Evolutionary conservation across 768 basidiomycete genomes (phyloP).

Genomic region (Leucocoprinus birnbaumii): DNA sequence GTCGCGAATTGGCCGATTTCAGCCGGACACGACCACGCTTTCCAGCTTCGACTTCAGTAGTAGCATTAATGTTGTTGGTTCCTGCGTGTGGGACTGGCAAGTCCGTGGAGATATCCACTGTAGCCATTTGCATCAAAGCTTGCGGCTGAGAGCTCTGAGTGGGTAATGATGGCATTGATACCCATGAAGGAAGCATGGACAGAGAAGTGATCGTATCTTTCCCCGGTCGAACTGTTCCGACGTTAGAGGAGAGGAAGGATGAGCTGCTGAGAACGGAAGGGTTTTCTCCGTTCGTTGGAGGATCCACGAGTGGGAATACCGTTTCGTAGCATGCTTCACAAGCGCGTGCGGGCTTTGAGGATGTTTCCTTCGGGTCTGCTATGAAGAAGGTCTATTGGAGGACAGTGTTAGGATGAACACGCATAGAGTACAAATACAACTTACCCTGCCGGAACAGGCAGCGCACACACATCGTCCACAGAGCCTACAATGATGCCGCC

Average conservation of each 20-base stretch:
- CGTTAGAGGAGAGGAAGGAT: conserved; percentile 1
- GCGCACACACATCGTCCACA: conserved; percentile 87
- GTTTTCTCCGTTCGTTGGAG: conserved; percentile 17
- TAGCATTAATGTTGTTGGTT: not conserved
- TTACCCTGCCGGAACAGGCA: conserved; percentile 75
- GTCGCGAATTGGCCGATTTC: conserved; percentile 40
- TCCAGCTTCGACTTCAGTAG: conserved; percentile 15
- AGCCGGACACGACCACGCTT: conserved; percentile 27
- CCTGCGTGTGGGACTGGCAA: not conserved
- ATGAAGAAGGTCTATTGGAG: conserved; percentile 81
- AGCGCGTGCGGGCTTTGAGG: conserved; percentile 63
- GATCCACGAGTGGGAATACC: conserved; percentile 68
- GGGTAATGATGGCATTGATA: conserved; percentile 56
- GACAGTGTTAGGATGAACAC: not conserved
- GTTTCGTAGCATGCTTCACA: conserved; percentile 87
- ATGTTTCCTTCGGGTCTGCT: conserved; percentile 44
- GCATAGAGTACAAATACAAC: conserved; percentile 16
- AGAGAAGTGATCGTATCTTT: conserved; percentile 46
- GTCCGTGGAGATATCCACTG: conserved; percentile 25
- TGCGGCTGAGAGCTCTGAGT: conserved; percentile 31
- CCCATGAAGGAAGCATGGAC: conserved; percentile 48
- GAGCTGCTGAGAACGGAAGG: conserved; percentile 5
- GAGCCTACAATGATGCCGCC: conserved; percentile 84
- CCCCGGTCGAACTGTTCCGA: conserved; percentile 5
- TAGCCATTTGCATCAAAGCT: conserved; percentile 54